Base-by-base conservation (phyloP, 345 rosid species). In the Bruguiera parviflora region DNA sequence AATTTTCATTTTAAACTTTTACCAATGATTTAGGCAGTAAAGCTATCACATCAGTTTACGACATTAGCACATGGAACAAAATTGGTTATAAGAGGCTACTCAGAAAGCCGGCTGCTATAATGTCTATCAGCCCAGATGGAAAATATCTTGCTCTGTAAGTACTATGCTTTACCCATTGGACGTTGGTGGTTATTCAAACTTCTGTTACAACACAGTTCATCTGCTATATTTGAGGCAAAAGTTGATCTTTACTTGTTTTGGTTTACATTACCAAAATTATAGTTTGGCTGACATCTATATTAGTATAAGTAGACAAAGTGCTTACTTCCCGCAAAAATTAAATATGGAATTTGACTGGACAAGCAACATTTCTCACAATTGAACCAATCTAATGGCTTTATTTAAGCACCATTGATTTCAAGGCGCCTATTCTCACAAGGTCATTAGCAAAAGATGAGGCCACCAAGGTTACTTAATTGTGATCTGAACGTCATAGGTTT, bases 91-190 rank as follows among this genome's bases (percentile, higher is more conserved):
- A 89, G 79, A 88, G 92, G 78, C 90, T 94, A 71, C 87, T 89
- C 62, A 87, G 65, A 77, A 94, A 94, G 81, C 83, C 88, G 61
- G 97, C 95, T 58, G 81, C 90, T 9, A 70, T 83, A 35, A 87
- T 95, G 96, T 87, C 96, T 31, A 80, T 92, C 78, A 95, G 99
- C 84, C 73, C 82, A 79, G 96, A 92, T 73, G 99, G 97, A 35
- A 95, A 92, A 86, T 95, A 95, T 78, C 89, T 95, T 77, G 93
- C 96, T 70, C 68, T 80, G 97, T 95, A 82, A 86, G 99, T 35
- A 55, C 64, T 67, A 5, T n/a, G 7, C 53, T 13, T 49, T 51
- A 10, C 46, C 9, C 33, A n/a, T 33, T 63, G 61, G 24, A 11
- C 18, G 2, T 61, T 35, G 39, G 27, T 51, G 1, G 8, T 56